These are phyloP conservation scores for Bimuria novae-zelandiae DNA, from an alignment of 2,329 filamentous ascomycete genomes.

Conservation along the genomic window DNA sequence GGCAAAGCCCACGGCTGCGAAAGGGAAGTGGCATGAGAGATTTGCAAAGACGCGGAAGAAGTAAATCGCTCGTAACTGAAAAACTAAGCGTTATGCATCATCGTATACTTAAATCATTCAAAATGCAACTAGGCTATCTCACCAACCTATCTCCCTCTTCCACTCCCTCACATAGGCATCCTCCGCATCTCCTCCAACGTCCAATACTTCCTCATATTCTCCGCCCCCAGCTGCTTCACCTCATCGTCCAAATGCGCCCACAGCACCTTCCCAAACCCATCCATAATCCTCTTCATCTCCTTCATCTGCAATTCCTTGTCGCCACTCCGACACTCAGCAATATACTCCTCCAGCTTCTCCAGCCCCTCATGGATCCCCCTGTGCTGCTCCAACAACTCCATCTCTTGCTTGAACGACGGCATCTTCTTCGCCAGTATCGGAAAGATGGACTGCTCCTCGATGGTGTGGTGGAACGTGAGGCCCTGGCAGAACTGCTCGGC, in stretches of 20 bases:
- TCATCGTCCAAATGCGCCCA: constrained; percentile 87
- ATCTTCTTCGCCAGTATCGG: constrained; percentile 76
- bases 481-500: constrained; percentile 72
- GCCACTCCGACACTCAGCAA: constrained; percentile 64
- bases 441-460: constrained; percentile 84
- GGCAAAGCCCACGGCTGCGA: constrained; percentile 18
- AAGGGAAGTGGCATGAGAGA: constrained; percentile 48
- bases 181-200: constrained; percentile 71
- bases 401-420: constrained; percentile 72
- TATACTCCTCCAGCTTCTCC: constrained; percentile 68
- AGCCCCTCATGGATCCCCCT: constrained; percentile 77
- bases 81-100: neutral
- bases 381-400: constrained; percentile 75
- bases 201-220: constrained; percentile 89
- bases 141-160: neutral
- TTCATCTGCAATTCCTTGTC: constrained; percentile 59
- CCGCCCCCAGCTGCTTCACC: constrained; percentile 75
- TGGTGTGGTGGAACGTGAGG: constrained; percentile 77
- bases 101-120: neutral
- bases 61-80: neutral
- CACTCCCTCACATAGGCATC: constrained; percentile 71
- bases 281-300: constrained; percentile 73
- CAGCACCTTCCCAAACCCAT: constrained; percentile 76
- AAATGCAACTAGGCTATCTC: neutral
- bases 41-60: constrained; percentile 42